phyloP scores from a whole-genome alignment of 345 rosid genomes.

The Angophora floribunda region DNA sequence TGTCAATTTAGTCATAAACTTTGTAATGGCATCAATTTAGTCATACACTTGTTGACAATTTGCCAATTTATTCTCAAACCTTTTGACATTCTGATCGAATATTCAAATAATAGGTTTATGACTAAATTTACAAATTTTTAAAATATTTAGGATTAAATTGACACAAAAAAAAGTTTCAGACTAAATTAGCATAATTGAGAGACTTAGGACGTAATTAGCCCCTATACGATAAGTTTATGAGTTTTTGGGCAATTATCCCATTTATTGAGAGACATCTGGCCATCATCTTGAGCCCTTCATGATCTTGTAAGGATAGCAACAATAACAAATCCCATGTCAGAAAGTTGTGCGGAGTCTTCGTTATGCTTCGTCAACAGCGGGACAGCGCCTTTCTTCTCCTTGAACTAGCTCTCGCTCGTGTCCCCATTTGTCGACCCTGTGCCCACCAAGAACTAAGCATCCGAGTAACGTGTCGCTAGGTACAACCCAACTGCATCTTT shows the following conservation, averaged over 20 bases:
- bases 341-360: conserved; percentile 16
- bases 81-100: too few relatives aligned
- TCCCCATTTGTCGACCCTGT: conserved; percentile 13
- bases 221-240: too few relatives aligned
- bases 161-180: too few relatives aligned
- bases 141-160: too few relatives aligned
- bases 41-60: too few relatives aligned
- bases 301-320: neutral
- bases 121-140: too few relatives aligned
- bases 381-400: conserved; percentile 12
- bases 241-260: too few relatives aligned
- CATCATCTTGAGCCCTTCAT: neutral
- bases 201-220: accelerated
- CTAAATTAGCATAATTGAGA: too few relatives aligned
- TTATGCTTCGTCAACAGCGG: conserved; percentile 36
- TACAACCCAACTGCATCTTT: conserved; percentile 23
- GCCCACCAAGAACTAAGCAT: neutral
- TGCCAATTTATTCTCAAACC: too few relatives aligned
- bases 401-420: conserved; percentile 50
- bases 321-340: conserved; percentile 37
- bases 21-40: too few relatives aligned
- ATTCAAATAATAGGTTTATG: too few relatives aligned
- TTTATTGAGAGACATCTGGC: neutral
- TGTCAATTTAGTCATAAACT: accelerated
- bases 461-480: conserved; percentile 5